These are phyloP conservation scores for Lepidium didymum DNA, from an alignment of 345 rosid species.

Conservation along the genomic window DNA sequence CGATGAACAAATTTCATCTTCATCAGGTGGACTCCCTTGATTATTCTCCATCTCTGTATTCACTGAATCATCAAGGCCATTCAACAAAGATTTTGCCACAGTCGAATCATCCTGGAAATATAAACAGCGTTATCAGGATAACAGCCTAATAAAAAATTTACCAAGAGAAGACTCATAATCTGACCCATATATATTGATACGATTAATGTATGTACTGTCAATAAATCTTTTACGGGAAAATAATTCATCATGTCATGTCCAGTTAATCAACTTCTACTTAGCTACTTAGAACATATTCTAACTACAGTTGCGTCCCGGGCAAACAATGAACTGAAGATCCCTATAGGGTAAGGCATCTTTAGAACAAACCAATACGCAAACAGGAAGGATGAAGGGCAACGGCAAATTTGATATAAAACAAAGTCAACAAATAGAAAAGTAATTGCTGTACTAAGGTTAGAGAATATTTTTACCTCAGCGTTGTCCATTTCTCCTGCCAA, in stretches of 20 bases:
- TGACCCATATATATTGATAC: background rate
- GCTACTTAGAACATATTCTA: background rate
- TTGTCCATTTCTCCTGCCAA: slow-evolving; percentile 28
- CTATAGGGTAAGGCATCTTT: background rate
- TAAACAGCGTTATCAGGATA: background rate
- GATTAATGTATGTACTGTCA: background rate
- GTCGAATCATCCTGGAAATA: slow-evolving; percentile 42
- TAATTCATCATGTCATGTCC: background rate
- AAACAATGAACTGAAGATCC: background rate
- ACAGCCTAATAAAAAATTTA: background rate
- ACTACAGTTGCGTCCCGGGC: background rate
- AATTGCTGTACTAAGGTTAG: background rate
- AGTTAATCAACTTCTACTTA: background rate
- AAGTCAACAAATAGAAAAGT: background rate
- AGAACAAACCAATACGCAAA: slow-evolving; percentile 1
- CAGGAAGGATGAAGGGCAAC: slow-evolving; percentile 1
- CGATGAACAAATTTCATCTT: slow-evolving; percentile 38
- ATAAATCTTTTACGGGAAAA: background rate
- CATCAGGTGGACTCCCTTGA: slow-evolving; percentile 29
- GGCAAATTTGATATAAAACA: background rate
- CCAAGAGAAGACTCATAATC: background rate
- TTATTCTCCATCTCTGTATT: slow-evolving; percentile 32
- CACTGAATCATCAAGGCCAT: slow-evolving; percentile 29
- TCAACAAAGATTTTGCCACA: slow-evolving; percentile 30
- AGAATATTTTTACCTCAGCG: slow-evolving; percentile 40